Conservation (phyloP, 2,329 filamentous ascomycete genomes). For the Paecilomyces niveus region DNA sequence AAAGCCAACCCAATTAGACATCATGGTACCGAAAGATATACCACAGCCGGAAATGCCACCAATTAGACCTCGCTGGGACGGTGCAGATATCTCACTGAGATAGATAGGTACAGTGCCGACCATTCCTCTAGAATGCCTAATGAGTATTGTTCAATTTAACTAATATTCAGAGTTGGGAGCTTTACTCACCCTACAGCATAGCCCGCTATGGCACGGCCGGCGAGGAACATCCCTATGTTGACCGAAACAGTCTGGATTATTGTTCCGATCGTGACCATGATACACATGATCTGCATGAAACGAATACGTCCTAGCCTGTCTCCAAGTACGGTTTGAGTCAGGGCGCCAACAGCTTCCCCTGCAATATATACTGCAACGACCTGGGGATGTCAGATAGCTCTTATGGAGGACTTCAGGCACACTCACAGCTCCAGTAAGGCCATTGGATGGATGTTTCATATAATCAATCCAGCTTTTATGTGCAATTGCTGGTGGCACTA, state of each 20-base stretch:
- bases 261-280: conserved; percentile 49
- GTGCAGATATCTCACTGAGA: conserved; percentile 48
- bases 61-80: conserved; percentile 45
- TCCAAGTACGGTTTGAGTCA: conserved; percentile 47
- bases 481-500: conserved; percentile 42
- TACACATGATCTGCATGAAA: conserved; percentile 49
- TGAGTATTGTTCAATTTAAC: not conserved
- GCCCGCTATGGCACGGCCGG: conserved; percentile 43
- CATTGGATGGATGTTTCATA: conserved; percentile 50
- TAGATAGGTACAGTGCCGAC: conserved; percentile 50
- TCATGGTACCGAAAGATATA: conserved; percentile 50
- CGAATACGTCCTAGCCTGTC: conserved; percentile 48
- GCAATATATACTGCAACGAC: conserved; percentile 55
- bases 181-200: conserved; percentile 37
- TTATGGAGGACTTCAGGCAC: not conserved
- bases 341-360: conserved; percentile 50
- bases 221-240: conserved; percentile 50
- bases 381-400: conserved; percentile 11
- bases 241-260: conserved; percentile 48
- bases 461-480: conserved; percentile 55
- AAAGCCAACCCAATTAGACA: conserved; percentile 52
- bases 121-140: conserved; percentile 30
- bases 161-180: not conserved
- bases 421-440: conserved; percentile 47
- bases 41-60: conserved; percentile 49